Conservation (phyloP, 176 grass and related monocot genomes). For the Calamus simplicifolius region DNA sequence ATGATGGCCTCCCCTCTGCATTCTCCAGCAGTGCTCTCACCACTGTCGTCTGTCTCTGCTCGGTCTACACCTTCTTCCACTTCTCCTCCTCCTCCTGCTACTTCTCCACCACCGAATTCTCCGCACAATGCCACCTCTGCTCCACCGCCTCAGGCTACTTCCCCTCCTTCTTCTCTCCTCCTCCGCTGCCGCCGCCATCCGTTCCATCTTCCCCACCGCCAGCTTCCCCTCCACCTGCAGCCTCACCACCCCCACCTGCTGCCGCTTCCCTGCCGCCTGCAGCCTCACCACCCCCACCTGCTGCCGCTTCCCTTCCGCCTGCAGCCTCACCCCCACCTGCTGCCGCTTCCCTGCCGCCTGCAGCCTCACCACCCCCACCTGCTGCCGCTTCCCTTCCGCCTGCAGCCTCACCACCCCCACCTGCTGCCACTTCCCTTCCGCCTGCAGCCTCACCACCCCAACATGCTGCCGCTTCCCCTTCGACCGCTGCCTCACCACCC, state of each 20-base stretch:
- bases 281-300: slow-evolving; percentile 13
- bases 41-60: neutral
- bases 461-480: slow-evolving; percentile 14
- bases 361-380: slow-evolving; percentile 30
- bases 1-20: neutral
- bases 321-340: slow-evolving; percentile 25
- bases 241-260: slow-evolving; percentile 28
- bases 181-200: too few species aligned
- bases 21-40: neutral
- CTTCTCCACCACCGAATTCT: neutral
- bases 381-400: slow-evolving; percentile 3
- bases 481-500: slow-evolving; percentile 24
- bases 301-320: slow-evolving; percentile 14
- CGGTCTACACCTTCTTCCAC: neutral
- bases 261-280: slow-evolving; percentile 7
- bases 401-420: slow-evolving; percentile 11
- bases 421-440: slow-evolving; percentile 16
- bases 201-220: too few species aligned
- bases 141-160: slow-evolving; percentile 4
- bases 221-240: slow-evolving; percentile 18
- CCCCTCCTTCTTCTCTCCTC: neutral
- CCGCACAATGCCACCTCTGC: too few species aligned
- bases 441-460: slow-evolving; percentile 26
- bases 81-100: neutral
- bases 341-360: slow-evolving; percentile 8